Conservation (phyloP, 768 basidiomycete species). For the Macrolepiota fuliginosa region DNA sequence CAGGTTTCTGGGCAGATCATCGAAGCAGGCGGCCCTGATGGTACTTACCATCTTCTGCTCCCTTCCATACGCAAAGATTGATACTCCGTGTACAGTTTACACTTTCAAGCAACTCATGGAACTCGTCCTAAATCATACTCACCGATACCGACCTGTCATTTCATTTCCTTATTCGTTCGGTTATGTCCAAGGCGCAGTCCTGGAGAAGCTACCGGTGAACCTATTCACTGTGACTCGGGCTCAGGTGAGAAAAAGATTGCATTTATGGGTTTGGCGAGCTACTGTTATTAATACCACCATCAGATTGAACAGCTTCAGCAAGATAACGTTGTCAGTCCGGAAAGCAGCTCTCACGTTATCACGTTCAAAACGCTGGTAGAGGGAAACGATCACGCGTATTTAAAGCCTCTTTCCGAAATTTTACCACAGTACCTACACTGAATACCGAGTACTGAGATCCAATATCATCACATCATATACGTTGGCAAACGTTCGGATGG, state of each 20-base stretch:
- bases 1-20: slow-evolving; percentile 51
- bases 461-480: not conserved
- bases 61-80: not conserved
- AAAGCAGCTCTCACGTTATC: slow-evolving; percentile 25
- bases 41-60: slow-evolving; percentile 18
- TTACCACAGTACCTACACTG: slow-evolving; percentile 50
- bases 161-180: slow-evolving; percentile 65
- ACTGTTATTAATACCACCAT: slow-evolving; percentile 1
- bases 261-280: not conserved
- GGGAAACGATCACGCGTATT: slow-evolving; percentile 27
- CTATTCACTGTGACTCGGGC: slow-evolving; percentile 68
- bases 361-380: slow-evolving; percentile 38
- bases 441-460: not conserved
- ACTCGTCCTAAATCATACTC: slow-evolving; percentile 52
- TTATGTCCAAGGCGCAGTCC: slow-evolving; percentile 57
- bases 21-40: slow-evolving; percentile 38
- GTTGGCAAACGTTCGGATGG: not conserved
- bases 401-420: slow-evolving; percentile 51
- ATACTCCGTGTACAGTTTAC: slow-evolving; percentile 42
- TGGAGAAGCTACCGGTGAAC: slow-evolving; percentile 62
- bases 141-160: slow-evolving; percentile 53
- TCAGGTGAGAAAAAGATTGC: slow-evolving; percentile 42
- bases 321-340: slow-evolving; percentile 51
- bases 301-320: slow-evolving; percentile 61
- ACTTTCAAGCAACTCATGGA: slow-evolving; percentile 69